Conservation (phyloP, 2,329 filamentous ascomycete species). For the Thermoascus crustaceus region DNA sequence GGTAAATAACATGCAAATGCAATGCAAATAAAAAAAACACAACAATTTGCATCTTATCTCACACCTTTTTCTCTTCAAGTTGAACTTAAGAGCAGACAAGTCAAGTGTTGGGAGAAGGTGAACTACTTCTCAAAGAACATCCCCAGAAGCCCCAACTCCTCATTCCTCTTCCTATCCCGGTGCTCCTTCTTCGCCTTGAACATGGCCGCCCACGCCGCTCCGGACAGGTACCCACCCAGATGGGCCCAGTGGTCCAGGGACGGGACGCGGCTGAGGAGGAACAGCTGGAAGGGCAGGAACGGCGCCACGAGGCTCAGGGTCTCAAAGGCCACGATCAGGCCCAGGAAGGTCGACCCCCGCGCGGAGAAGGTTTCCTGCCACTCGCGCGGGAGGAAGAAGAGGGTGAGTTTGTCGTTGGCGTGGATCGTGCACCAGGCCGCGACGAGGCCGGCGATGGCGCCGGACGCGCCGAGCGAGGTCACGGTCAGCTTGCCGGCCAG, state of each 20-base stretch:
- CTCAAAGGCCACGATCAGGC: slow-evolving; percentile 29
- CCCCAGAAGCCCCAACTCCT: slow-evolving; percentile 9
- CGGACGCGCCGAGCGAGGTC: slow-evolving; percentile 46
- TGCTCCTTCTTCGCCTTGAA: slow-evolving; percentile 16
- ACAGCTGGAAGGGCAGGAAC: no score
- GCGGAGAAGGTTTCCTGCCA: slow-evolving; percentile 35
- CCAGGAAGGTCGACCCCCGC: slow-evolving; percentile 31
- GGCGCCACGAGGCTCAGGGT: slow-evolving; percentile 24
- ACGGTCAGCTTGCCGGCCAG: slow-evolving; percentile 34
- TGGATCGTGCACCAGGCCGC: slow-evolving; percentile 44
- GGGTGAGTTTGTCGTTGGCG: slow-evolving; percentile 26
- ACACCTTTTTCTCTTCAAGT: no score
- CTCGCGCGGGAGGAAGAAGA: slow-evolving; percentile 33
- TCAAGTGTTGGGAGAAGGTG: no score
- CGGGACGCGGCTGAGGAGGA: no score
- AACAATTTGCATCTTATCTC: no score
- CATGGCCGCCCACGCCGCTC: slow-evolving; percentile 19
- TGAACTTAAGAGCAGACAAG: no score
- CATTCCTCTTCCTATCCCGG: slow-evolving; percentile 10
- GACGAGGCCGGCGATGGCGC: slow-evolving; percentile 42
- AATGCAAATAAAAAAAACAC: no score
- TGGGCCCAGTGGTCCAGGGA: slow-evolving; percentile 36
- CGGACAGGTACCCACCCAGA: slow-evolving; percentile 34
- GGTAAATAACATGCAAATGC: no score
- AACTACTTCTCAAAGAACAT: slow-evolving; percentile 2